Evolutionary conservation across 306 rosid genomes (phyloP), one percentile per base, ranked within the genome.

Genomic region (Dalbergia cochinchinensis): DNA sequence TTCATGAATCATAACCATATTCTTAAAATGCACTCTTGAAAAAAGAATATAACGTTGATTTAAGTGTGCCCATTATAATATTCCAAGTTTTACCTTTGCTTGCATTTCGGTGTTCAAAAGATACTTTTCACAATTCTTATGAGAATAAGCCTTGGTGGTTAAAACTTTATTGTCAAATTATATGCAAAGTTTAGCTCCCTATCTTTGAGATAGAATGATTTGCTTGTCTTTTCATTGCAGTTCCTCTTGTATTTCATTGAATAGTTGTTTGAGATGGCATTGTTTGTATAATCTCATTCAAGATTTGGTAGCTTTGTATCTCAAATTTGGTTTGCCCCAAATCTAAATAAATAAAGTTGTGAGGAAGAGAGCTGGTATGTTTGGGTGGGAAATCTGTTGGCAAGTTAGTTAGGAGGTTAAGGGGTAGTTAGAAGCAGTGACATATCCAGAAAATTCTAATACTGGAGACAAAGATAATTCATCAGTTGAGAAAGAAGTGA

Each of bases 1-100:
- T 41, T 18, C 20, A 15, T 53, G 47, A 51, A 58, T 44, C 7
- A 54, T 54, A 4, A 44, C 20, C 18, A 20, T 20, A 20, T 20
- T 77, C 64, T 78, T 80, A 73, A 74, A 67, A 67, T 65, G 11
- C 51, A 20, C 33, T 62, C 18, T 54, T 71, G 75, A 71, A 44
- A 11, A 78, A 55, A 78, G 2, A 57, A 39, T 66, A 55, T 26
- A 74, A 76, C 20, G 16, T 14, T 57, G 33, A 81, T 35, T 34
- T 7, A 6, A 64, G 45, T 53, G 15, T 11, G 19, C 20, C 54
- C 33, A 35, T 58, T 57, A 11, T 34, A 44, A 33, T 9, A 11
- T 48, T 67, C 34, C 39, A 50, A 19, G 54, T 70, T 51, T 35
- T 59, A 68, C 20, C 31, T 34, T 48, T 68, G 62, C 6, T 45